Conservation (phyloP, 2,329 filamentous ascomycete genomes). For the Torrubiella hemipterigena region DNA sequence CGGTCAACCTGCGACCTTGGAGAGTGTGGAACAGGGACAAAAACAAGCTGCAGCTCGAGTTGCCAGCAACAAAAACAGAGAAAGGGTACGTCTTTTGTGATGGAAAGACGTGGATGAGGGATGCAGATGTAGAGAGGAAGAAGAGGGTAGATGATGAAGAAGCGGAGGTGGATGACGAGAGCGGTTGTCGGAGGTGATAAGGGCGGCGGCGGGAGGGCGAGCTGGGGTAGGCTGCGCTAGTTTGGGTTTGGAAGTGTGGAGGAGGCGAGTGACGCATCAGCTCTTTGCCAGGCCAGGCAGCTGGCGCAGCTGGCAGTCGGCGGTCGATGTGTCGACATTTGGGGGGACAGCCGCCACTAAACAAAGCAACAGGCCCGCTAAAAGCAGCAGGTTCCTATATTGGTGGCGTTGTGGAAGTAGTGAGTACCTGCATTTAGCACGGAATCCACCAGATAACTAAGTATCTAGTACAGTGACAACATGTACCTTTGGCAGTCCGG, state of each 20-base stretch:
- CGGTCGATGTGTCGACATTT: too few relatives aligned
- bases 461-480: too few relatives aligned
- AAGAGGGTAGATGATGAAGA: constrained; percentile 13
- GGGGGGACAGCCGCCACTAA: too few relatives aligned
- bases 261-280: constrained; percentile 6
- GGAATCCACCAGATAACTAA: too few relatives aligned
- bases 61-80: too few relatives aligned
- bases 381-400: too few relatives aligned
- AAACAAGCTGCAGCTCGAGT: constrained; percentile 14
- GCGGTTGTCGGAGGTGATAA: constrained; percentile 8
- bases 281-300: too few relatives aligned
- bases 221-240: constrained; percentile 1
- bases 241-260: constrained; percentile 1
- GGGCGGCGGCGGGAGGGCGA: constrained; percentile 2
- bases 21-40: constrained; percentile 10
- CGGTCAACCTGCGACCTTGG: constrained; percentile 24
- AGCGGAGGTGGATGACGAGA: constrained; percentile 10
- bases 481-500: too few relatives aligned
- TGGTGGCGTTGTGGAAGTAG: too few relatives aligned
- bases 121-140: constrained; percentile 12
- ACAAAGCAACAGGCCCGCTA: too few relatives aligned
- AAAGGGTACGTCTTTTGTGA: constrained; percentile 6
- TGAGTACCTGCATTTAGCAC: too few relatives aligned
- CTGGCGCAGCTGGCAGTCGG: too few relatives aligned
- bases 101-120: constrained; percentile 9